These are phyloP conservation scores for Solanum chiquidenum DNA, from an alignment of 257 asterid genomes.

Conservation along the genomic window DNA sequence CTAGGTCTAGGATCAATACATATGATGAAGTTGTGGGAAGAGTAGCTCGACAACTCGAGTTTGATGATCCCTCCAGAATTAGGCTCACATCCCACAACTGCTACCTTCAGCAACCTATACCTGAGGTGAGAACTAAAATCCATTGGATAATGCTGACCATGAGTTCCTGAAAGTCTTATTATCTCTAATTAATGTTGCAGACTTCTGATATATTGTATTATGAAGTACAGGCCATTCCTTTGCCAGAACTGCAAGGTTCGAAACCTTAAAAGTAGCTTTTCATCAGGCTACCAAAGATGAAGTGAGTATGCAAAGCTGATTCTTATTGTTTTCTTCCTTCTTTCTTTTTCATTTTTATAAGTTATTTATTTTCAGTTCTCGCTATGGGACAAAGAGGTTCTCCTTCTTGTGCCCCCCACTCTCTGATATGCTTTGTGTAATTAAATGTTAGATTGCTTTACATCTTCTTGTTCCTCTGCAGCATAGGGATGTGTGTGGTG, in stretches of 20 bases:
- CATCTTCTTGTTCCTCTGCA: too few relatives aligned
- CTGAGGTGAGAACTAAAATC: constrained; percentile 39
- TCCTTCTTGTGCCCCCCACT: too few relatives aligned
- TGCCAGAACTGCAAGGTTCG: constrained; percentile 86
- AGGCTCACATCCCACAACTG: constrained; percentile 95
- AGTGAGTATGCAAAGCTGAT: constrained; percentile 24
- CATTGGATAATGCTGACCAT: neutral
- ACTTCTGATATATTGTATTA: constrained; percentile 82
- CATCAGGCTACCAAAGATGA: constrained; percentile 87
- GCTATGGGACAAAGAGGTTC: too few relatives aligned
- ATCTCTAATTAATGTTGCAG: constrained; percentile 18
- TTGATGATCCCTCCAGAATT: constrained; percentile 83
- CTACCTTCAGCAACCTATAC: constrained; percentile 94
- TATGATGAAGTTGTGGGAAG: constrained; percentile 88
- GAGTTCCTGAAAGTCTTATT: neutral
- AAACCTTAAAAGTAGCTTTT: constrained; percentile 88
- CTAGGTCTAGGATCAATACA: constrained; percentile 68
- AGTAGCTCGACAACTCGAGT: constrained; percentile 64
- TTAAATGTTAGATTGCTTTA: too few relatives aligned
- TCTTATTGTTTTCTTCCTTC: neutral
- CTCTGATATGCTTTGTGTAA: too few relatives aligned
- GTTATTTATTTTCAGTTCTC: neutral
- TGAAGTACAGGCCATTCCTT: constrained; percentile 93
- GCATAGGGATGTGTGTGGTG: too few relatives aligned
- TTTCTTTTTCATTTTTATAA: neutral